Base-by-base conservation (phyloP, 805 yeast species). In the Myxozyma udenii region DNA sequence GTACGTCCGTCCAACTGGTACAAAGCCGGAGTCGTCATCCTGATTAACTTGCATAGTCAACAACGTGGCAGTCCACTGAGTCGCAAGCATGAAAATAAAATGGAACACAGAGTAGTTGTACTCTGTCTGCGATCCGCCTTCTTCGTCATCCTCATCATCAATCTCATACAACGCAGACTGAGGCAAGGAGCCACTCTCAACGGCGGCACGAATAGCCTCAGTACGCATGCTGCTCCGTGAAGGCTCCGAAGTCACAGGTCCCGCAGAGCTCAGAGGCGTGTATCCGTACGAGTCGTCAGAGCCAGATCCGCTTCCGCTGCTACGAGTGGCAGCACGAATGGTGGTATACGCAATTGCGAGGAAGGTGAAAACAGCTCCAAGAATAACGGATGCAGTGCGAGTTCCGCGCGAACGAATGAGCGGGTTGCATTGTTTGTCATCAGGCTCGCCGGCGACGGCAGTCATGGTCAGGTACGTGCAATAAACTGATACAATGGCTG, bases 321-420 rank as follows among this genome's bases (percentile, higher is more conserved):
- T 19, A 41, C 82, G 83, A 1, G 91, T 89, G 3, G 97, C 98
- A 0, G 98, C 98, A 58, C 98, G 79, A 0, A 96, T 89, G 0
- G 98, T 93, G 1, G 98, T 93, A 67, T 93, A 95, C 0, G 97
- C 97, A 57, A 93, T 86, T 0, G 99, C 97, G 47, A 87, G 76
- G 64, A 93, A 88, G 0, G 99, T 93, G 73, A 95, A 89, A 16
- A 89, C 70, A 0, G 98, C 96, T 16, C 98, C 98, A 47, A 93
- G 65, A 1, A 93, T 79, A 48, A 90, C 83, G 54, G 95, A 85
- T 19, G 88, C 80, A 2, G 95, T 88, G 62, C 98, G 79, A 0
- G 98, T 89, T 3, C 96, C 95, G 48, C 80, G 76, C 4, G 95
- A 86, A 60, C 98, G 78, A 16, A 90, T 81, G 55, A 93, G 74